phyloP scores from a whole-genome alignment of 2,329 filamentous ascomycete species.

The Botrytis fabae region DNA sequence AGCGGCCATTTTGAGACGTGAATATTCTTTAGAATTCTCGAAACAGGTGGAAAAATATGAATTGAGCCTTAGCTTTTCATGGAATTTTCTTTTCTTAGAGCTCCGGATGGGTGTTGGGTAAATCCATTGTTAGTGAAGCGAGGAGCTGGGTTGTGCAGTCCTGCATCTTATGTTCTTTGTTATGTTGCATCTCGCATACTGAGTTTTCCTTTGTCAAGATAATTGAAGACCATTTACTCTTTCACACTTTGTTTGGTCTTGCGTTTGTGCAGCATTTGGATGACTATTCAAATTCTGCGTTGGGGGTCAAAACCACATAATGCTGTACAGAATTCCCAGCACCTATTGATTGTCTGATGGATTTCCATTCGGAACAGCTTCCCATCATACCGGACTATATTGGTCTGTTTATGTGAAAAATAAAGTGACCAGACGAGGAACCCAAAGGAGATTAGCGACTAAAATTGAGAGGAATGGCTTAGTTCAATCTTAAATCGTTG shows the following conservation, averaged over 20 bases:
- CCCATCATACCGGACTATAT: not conserved
- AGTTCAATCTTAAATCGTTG: not conserved
- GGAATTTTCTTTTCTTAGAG: not conserved
- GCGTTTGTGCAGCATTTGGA: rapidly evolving
- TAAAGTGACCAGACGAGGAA: not conserved
- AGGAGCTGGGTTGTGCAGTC: not conserved
- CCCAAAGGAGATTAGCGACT: not conserved
- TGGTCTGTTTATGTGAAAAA: not conserved
- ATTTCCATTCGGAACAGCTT: too few species aligned
- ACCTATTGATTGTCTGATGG: not conserved
- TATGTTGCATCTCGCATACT: not conserved
- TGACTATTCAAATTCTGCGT: not conserved
- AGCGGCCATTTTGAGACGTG: not conserved
- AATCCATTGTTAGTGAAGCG: not conserved
- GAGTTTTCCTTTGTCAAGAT: not conserved
- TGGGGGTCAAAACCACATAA: not conserved
- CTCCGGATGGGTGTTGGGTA: not conserved
- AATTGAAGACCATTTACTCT: not conserved
- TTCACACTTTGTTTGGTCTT: not conserved
- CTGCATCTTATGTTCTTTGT: not conserved
- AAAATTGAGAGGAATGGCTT: not conserved
- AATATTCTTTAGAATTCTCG: not conserved
- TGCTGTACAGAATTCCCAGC: not conserved
- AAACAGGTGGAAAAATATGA: not conserved
- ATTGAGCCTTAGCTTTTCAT: not conserved